Percentiles rank a stretch among this genome's conserved stretches.
phyloP scores from a whole-genome alignment of 306 rosid genomes.

The Begonia masoniana region DNA sequence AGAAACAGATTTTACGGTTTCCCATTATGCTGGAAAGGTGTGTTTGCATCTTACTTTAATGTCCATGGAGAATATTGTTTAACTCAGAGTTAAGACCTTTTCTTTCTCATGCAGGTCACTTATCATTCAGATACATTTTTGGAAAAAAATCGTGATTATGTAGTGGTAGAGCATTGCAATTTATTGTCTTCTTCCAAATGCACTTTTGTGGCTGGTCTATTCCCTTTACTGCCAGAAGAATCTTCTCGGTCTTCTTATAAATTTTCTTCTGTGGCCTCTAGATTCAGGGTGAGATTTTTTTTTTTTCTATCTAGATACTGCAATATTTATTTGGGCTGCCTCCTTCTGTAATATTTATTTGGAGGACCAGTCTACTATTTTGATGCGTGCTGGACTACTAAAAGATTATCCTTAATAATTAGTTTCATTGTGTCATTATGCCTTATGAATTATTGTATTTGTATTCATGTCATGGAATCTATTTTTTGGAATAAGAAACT shows the following conservation, averaged over 20 bases:
- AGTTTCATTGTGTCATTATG: too few species aligned
- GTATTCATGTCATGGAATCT: too few species aligned
- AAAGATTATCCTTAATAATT: too few species aligned
- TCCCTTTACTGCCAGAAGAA: constrained; percentile 56
- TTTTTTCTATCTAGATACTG: background rate
- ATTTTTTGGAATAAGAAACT: too few species aligned
- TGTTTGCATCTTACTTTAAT: constrained; percentile 8
- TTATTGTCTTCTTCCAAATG: constrained; percentile 76
- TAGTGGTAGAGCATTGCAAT: constrained; percentile 88
- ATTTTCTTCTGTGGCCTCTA: constrained; percentile 86
- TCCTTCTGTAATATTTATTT: too few species aligned
- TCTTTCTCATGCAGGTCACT: constrained; percentile 42
- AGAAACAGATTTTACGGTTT: constrained; percentile 73
- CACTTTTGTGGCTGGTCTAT: constrained; percentile 65
- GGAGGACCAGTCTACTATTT: too few species aligned
- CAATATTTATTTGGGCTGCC: too few species aligned
- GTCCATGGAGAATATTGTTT: too few species aligned
- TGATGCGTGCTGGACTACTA: too few species aligned
- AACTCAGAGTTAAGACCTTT: too few species aligned
- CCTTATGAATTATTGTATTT: too few species aligned
- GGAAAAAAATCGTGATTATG: constrained; percentile 96
- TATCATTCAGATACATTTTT: constrained; percentile 82
- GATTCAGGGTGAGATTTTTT: constrained; percentile 68
- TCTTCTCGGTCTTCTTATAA: constrained; percentile 88
- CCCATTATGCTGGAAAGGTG: constrained; percentile 99